Conservation (phyloP, 2,329 filamentous ascomycete genomes). For the Alternaria hordeiaustralica region DNA sequence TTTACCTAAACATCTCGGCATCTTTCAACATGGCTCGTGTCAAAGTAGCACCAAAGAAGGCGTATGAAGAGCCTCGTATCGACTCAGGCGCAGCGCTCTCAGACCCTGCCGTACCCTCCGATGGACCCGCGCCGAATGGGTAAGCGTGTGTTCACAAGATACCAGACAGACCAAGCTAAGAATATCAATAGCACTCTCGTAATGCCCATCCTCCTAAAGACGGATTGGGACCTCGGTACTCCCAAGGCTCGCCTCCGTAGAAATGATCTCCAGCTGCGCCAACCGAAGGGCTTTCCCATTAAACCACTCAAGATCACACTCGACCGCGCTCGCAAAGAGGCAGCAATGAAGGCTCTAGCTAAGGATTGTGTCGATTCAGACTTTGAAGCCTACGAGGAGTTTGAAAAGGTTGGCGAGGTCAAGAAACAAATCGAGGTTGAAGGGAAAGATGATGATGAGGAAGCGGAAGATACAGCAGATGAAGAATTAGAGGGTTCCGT, state of each 20-base stretch:
- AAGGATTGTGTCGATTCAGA: neutral
- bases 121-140: neutral
- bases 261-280: slow-evolving; percentile 3
- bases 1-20: neutral
- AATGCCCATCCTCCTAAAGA: neutral
- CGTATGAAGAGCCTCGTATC: neutral
- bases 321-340: slow-evolving; percentile 1
- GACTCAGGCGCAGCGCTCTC: slow-evolving; percentile 10
- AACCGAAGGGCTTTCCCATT: slow-evolving; percentile 12
- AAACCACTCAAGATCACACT: slow-evolving; percentile 5
- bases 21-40: neutral
- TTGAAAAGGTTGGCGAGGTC: neutral
- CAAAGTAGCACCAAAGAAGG: neutral
- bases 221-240: neutral
- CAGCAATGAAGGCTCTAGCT: neutral
- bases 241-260: neutral
- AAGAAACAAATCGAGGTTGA: neutral
- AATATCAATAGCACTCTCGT: neutral
- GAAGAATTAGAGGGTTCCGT: neutral
- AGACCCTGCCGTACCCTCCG: neutral
- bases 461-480: neutral
- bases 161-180: neutral
- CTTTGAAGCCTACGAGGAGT: slow-evolving; percentile 9
- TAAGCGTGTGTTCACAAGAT: neutral
- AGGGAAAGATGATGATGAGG: neutral